Base-by-base conservation (phyloP, 139 green algal genomes). In the Haematococcus lacustris region DNA sequence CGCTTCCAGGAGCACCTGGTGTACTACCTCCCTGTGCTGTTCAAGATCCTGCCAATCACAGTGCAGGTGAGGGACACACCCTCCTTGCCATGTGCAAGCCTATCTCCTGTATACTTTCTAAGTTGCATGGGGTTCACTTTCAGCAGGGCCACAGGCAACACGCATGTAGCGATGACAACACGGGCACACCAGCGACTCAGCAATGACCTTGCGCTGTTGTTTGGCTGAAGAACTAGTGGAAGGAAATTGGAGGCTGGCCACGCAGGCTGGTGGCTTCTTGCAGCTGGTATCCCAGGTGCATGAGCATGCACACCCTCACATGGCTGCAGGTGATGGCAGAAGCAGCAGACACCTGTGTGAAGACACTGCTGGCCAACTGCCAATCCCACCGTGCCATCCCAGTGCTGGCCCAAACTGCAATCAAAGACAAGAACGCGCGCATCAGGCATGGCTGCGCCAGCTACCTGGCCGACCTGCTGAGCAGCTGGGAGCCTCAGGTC, bases 1-100 rank as follows among this genome's bases (percentile, higher is more conserved):
- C 53, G 57, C 25, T 90, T 90, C 64, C 83, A 91, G 62, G 60
- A 77, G 4, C 73, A 83, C 13, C 84, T 84, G 13, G 21, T 81
- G 17, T 37, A 78, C 23, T 81, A 91, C 59, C 62, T 94, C 34
- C 80, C 82, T 0, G 76, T 80, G 28, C 59, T 96, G 26, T 89
- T 95, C 73, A 90, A 88, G 66, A 76, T 88, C 35, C 60, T 88
- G 4, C 83, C 89, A 41, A 93, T 97, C 78, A 90, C 88, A 3
- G 88, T 96, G 32, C 85, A 92, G 70, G 85, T 90, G 39, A 28
- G 66, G 3, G 5, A 37, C 6, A 2, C 6, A 38, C 2, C 17
- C 32, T 3, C 28, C 9, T 65, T 3, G 34, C 2, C 9, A 26
- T 64, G 32, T 9, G 5, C 32, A 28, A 25, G 28, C 9, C 17